Evolutionary conservation across 305 asterid genomes (phyloP), one percentile per base, ranked within the genome.

Genomic region (Fraxinus greggii): DNA sequence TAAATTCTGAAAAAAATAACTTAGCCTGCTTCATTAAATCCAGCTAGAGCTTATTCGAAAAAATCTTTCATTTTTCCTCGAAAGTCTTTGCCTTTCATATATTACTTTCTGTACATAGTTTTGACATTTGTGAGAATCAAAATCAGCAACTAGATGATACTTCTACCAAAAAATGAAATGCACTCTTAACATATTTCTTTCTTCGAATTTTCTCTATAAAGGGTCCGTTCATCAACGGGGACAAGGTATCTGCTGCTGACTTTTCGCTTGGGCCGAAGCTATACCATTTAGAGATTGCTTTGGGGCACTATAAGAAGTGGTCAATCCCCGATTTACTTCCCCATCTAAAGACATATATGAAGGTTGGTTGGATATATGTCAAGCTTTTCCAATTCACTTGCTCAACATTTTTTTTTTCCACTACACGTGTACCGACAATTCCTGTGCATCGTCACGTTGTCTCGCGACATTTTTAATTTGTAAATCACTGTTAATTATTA

Each of bases 181-280:
- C 15, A 13, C 33, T 31, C 74, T 3, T 23, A 72, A 70, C 17
- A 8, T 35, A 3, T 74, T 78, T 51, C 2, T 63, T 40, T 51
- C 76, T 61, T 79, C 45, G 79, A 79, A 72, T 54, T 77, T 79
- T 63, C 78, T 38, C 70, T 63, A 8, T 51, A 73, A 76, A 95
- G 99, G 98, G 98, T 23, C 97, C 97, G 5, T 88, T 90, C 86
- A 90, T 95, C 87, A 93, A 91, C 10, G 98, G 98, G 79, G 82
- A 89, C 59, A 88, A 51, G 78, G 84, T 95, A 79, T 94, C 99
- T 77, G 94, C 96, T 5, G 96, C 97, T 4, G 99, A 95, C 86
- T 90, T 95, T 89, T 94, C 98, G 36, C 97, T 95, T 77, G 99
- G 95, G 74, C 99, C 99, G 23, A 95, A 95, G 90, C 97, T 95